These are phyloP conservation scores for Lachancea sp. DNA, from an alignment of 805 yeast species.

Conservation along the genomic window DNA sequence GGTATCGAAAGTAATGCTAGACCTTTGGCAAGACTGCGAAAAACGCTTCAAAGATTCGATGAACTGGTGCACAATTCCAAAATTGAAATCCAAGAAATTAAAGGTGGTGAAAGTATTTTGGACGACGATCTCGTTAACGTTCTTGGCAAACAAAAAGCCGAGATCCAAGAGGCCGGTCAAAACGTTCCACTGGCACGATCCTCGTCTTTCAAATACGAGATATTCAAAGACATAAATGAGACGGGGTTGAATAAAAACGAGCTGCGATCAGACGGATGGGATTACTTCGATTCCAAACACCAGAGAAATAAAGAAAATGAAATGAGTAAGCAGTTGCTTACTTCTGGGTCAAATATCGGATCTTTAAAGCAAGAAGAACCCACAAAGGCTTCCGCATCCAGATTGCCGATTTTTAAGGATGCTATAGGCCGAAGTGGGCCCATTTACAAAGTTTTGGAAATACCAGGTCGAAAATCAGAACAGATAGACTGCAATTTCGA, in stretches of 20 bases:
- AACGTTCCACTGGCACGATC: neutral
- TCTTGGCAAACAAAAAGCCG: constrained; percentile 1
- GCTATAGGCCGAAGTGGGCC: constrained; percentile 31
- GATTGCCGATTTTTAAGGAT: constrained; percentile 38
- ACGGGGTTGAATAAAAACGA: neutral
- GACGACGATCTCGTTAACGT: constrained; percentile 1
- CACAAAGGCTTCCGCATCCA: constrained; percentile 15
- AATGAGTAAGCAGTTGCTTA: constrained; percentile 50
- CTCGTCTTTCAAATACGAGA: constrained; percentile 2
- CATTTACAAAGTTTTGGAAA: constrained; percentile 44
- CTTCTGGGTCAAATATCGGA: constrained; percentile 41
- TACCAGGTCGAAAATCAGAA: constrained; percentile 56
- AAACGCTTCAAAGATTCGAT: constrained; percentile 12
- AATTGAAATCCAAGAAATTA: constrained; percentile 5
- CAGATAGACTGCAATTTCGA: constrained; percentile 54
- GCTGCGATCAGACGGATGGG: constrained; percentile 35
- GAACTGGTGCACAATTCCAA: constrained; percentile 12
- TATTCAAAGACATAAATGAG: constrained; percentile 3
- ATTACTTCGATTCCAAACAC: constrained; percentile 43
- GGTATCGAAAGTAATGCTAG: constrained; percentile 52
- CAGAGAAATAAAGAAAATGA: constrained; percentile 60
- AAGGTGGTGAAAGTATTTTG: constrained; percentile 1
- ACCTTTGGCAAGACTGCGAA: constrained; percentile 46
- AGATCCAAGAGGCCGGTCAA: neutral
- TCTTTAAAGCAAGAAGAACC: constrained; percentile 38